phyloP scores from a whole-genome alignment of 352 stramenopile species.

The Hyaloperonospora arabidopsidis region DNA sequence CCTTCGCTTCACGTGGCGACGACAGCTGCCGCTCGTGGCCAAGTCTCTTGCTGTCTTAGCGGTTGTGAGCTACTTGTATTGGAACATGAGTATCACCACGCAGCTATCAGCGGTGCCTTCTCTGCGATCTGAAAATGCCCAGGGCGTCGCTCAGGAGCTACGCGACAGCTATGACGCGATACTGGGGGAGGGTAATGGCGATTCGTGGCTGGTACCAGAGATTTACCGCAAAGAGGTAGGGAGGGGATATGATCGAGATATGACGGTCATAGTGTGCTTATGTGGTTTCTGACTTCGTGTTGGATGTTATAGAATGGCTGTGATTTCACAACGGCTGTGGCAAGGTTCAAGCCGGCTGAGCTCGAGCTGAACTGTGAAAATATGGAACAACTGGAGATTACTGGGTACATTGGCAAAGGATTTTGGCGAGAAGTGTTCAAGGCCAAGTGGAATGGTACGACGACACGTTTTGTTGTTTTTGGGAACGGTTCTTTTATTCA shows the following conservation, averaged over 20 bases:
- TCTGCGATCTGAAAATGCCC: constrained; percentile 12
- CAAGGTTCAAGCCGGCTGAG: constrained; percentile 44
- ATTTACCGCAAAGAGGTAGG: constrained; percentile 39
- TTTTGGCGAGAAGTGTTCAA: constrained; percentile 71
- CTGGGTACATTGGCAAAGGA: constrained; percentile 53
- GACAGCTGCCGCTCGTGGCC: constrained; percentile 16
- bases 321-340: constrained; percentile 54
- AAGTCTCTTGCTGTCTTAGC: constrained; percentile 26
- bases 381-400: constrained; percentile 41
- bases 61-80: constrained; percentile 39
- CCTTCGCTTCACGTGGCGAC: constrained; percentile 15
- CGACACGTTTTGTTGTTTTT: background rate
- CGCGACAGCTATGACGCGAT: constrained; percentile 8
- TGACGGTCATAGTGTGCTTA: constrained; percentile 5
- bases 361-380: constrained; percentile 67
- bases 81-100: constrained; percentile 48
- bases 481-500: background rate
- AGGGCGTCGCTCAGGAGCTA: constrained; percentile 7
- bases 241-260: background rate
- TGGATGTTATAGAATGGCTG: constrained; percentile 36
- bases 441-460: constrained; percentile 57
- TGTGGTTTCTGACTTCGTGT: constrained; percentile 1
- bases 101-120: constrained; percentile 10
- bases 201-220: constrained; percentile 50
- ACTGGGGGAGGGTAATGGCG: constrained; percentile 3